Base-by-base conservation (phyloP, 768 basidiomycete species). In the Boletus rubescentipes region DNA sequence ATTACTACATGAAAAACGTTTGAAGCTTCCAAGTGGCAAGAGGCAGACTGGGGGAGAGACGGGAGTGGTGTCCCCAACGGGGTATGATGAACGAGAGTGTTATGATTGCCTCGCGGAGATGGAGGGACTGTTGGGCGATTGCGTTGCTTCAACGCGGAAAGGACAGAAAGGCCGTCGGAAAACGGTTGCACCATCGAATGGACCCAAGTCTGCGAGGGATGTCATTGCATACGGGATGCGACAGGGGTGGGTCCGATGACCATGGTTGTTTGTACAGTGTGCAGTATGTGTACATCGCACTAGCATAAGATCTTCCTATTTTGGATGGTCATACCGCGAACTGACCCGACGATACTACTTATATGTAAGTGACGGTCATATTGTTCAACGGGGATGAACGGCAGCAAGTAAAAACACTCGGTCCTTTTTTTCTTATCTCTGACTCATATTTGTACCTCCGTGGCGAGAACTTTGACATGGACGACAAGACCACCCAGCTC, bases 31-130 rank as follows among this genome's bases (percentile, higher is more conserved):
- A 1, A 18, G 64, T 55, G 15, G 67, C 74, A 81, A 75, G 65
- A 75, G 58, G 26, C 72, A 72, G 52, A 64, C 61, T 16, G 54
- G 59, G 23, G 45, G 23, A 32, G 66, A 54, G 8, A 37, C 21
- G 36, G 47, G 30, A 42, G 52, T 55, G 29, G 61, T 65, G 15
- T 46, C 61, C 20, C 41, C 59, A 9, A 64, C 71, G 26, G 73
- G 75, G 0, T 88, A 81, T 67, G 78, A 78, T 2, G 89, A 91
- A 61, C 80, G 75, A 50, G 81, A 84, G 46, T 90, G 88, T 65
- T 86, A 88, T 57, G 78, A 83, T 45, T 84, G 83, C 61, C 77
- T 92, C 40, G 58, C 82, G 18, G 85, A 89, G 62, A 74, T 89
- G 54, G 87, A 91, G 62, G 69, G 63, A 32, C 73, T 86, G 70